Evolutionary conservation across 257 asterid species (phyloP).

Genomic region (Mitragyna speciosa): DNA sequence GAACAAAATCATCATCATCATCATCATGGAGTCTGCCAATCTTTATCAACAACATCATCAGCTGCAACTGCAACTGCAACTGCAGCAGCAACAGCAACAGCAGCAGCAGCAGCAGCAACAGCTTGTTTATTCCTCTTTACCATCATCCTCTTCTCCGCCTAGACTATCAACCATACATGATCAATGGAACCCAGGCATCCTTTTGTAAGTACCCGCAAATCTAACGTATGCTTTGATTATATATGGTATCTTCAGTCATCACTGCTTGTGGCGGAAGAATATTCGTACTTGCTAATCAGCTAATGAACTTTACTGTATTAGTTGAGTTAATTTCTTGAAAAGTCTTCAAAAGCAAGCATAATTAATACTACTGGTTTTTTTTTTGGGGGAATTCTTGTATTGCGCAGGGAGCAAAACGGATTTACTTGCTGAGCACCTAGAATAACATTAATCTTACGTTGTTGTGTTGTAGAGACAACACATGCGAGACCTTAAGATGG

Average conservation of each 20-base stretch:
- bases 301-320: not conserved
- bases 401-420: not conserved
- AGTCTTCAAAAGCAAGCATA: not conserved
- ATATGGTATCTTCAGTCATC: not conserved
- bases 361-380: not conserved
- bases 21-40: slow-evolving; percentile 30
- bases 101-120: slow-evolving; percentile 24
- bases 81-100: not conserved
- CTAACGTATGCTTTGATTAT: not conserved
- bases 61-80: slow-evolving; percentile 1
- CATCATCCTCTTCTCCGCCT: slow-evolving; percentile 9
- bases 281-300: not conserved
- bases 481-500: not conserved
- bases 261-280: not conserved
- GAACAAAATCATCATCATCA: slow-evolving; percentile 14
- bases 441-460: not conserved
- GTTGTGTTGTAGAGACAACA: not conserved
- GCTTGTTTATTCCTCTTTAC: slow-evolving; percentile 14
- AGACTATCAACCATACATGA: slow-evolving; percentile 15
- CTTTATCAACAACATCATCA: slow-evolving; percentile 24
- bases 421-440: not conserved
- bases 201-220: slow-evolving; percentile 22
- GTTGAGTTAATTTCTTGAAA: not conserved
- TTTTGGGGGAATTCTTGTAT: not conserved
- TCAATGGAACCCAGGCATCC: slow-evolving; percentile 23